phyloP scores from a whole-genome alignment of 345 rosid genomes.

The Brassica napus region DNA sequence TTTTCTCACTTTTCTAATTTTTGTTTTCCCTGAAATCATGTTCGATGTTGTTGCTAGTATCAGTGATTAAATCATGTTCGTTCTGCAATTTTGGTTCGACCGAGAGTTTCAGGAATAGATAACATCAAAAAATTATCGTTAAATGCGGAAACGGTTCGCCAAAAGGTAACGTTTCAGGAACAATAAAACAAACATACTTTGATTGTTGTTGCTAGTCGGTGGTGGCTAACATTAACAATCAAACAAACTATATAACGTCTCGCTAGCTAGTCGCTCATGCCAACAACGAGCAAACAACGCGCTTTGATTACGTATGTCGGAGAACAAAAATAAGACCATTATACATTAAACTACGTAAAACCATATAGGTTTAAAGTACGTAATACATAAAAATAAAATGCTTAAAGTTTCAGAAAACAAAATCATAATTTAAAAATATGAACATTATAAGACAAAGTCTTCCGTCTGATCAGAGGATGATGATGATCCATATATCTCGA shows the following conservation, averaged over 20 bases:
- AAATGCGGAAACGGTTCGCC: neutral
- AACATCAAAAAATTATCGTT: neutral
- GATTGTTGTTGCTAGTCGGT: neutral
- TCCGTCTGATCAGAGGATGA: conserved; percentile 39
- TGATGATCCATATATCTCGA: conserved; percentile 69
- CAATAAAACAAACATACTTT: neutral
- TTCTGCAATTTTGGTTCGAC: neutral
- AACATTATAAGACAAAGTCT: conserved; percentile 39
- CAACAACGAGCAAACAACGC: neutral
- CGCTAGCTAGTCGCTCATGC: neutral
- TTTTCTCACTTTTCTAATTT: neutral
- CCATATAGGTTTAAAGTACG: conserved; percentile 24
- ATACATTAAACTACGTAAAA: conserved; percentile 29
- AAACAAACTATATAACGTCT: neutral
- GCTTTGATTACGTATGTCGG: neutral
- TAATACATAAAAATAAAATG: neutral
- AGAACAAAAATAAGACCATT: neutral
- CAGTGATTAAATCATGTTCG: neutral
- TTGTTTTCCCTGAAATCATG: neutral
- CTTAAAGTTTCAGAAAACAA: neutral
- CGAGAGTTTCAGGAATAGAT: neutral
- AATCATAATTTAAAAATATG: conserved; percentile 20
- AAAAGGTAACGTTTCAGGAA: neutral
- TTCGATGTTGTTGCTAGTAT: neutral
- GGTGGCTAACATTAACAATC: conserved; percentile 3